These are phyloP conservation scores for Hypoxylon sp. DNA, from an alignment of 2,329 filamentous ascomycete genomes.

Conservation along the genomic window DNA sequence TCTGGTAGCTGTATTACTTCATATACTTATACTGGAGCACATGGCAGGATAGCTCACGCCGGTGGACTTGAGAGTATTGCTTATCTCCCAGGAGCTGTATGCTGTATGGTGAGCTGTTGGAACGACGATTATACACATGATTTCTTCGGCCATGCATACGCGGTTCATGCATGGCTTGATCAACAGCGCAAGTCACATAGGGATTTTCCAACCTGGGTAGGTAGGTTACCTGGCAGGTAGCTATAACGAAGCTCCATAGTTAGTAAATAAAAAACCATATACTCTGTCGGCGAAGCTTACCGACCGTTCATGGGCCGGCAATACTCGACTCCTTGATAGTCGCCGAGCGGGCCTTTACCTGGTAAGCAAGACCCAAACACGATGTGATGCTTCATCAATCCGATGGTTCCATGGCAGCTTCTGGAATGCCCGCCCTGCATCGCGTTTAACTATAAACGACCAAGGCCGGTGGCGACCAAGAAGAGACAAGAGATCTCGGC, in stretches of 20 bases:
- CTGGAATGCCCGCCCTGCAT: conserved; percentile 30
- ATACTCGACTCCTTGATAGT: background rate
- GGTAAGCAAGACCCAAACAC: conserved; percentile 10
- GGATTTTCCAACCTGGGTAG: background rate
- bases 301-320: conserved; percentile 5
- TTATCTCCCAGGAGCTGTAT: conserved; percentile 12
- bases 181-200: background rate
- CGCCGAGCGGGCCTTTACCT: background rate
- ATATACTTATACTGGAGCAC: conserved; percentile 13
- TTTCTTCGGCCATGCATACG: background rate
- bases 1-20: conserved; percentile 13
- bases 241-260: background rate
- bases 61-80: conserved; percentile 10
- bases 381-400: conserved; percentile 5
- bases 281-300: background rate
- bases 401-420: conserved; percentile 22
- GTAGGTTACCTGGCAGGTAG: background rate
- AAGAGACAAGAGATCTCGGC: conserved; percentile 16
- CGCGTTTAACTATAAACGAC: conserved; percentile 25
- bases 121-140: conserved; percentile 1
- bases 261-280: background rate
- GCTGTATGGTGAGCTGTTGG: background rate
- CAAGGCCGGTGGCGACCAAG: background rate
- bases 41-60: conserved; percentile 13
- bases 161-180: background rate